Percentiles rank a stretch among this genome's conserved stretches.
Conservation (phyloP, 306 rosid species). For the Pachyrhizus erosus region DNA sequence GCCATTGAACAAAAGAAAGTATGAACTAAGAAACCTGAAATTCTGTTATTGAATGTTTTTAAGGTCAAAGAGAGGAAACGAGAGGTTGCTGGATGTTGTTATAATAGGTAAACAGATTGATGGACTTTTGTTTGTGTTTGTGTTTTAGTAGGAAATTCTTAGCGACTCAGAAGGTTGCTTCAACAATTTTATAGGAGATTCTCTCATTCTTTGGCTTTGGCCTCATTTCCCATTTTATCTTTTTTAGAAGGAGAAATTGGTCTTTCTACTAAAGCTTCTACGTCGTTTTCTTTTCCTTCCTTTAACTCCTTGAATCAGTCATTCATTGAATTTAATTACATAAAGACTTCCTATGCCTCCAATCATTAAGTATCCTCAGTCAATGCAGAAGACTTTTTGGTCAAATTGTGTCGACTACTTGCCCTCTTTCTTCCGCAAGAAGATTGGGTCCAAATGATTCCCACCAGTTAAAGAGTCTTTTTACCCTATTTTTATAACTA, state of each 20-base stretch:
- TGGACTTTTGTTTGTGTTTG: conserved; percentile 27
- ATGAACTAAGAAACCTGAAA: too few species aligned
- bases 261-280: not conserved
- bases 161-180: too few species aligned
- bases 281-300: not conserved
- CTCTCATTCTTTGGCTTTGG: too few species aligned
- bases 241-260: not conserved
- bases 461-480: not conserved
- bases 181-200: conserved; percentile 34
- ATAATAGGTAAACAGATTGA: not conserved
- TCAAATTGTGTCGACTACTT: conserved; percentile 28
- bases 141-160: conserved; percentile 17
- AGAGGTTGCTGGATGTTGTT: not conserved
- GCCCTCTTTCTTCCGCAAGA: not conserved
- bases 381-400: not conserved
- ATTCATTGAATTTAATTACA: not conserved
- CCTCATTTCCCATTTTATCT: too few species aligned
- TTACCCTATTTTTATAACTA: not conserved
- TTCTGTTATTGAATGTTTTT: too few species aligned
- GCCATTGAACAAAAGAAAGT: conserved; percentile 40
- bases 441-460: not conserved
- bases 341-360: not conserved
- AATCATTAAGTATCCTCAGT: not conserved
- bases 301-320: not conserved
- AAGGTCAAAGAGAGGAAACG: not conserved